Base-by-base conservation (phyloP, 73 alveolate genomes). In the Halteria grandinella region DNA sequence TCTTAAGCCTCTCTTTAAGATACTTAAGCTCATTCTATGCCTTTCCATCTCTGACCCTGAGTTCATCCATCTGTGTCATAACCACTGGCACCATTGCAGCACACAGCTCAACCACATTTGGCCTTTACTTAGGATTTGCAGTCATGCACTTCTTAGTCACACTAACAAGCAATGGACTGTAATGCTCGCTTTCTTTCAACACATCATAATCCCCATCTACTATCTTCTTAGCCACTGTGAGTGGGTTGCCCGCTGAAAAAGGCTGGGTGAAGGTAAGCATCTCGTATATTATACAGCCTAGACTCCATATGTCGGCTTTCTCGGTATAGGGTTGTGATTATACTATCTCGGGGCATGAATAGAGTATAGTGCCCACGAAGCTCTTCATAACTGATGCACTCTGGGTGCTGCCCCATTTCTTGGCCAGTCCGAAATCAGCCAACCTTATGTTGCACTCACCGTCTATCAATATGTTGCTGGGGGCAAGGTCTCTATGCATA, bases 341-440 rank as follows among this genome's bases (percentile, higher is more conserved):
- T 15, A 92, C 98, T 6, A 92, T 92, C 53, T 92, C 94, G 5
- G 96, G 98, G 55, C 98, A 89, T 15, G 94, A 75, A 40, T 92
- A 92, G 18, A 89, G 79, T 20, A 92, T 79, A 37, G 98, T 92
- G 11, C 98, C 98, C 1, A 92, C 98, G 74, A 92, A 92, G 0
- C 92, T 49, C 40, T 92, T 75, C 84, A 85, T 86, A 6, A 63
- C 84, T 47, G 87, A 80, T 50, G 84, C 51, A 31, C 83, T 69
- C 25, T 86, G 82, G 24, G 89, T n/a, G n/a, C n/a, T 66, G n/a
- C 89, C 91, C 86, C 88, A 64, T 47, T 87, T 86, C 73, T 93
- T 96, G 15, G 99, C 98, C 25, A 95, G 91, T 14, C 99, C 99
- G 83, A 96, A 96, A 84, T 97, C 99, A n/a, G 98, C 92, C 54